Percentiles rank a stretch among this genome's conserved stretches.
phyloP scores from a whole-genome alignment of 495 filamentous ascomycete species.

The Podospora conica region DNA sequence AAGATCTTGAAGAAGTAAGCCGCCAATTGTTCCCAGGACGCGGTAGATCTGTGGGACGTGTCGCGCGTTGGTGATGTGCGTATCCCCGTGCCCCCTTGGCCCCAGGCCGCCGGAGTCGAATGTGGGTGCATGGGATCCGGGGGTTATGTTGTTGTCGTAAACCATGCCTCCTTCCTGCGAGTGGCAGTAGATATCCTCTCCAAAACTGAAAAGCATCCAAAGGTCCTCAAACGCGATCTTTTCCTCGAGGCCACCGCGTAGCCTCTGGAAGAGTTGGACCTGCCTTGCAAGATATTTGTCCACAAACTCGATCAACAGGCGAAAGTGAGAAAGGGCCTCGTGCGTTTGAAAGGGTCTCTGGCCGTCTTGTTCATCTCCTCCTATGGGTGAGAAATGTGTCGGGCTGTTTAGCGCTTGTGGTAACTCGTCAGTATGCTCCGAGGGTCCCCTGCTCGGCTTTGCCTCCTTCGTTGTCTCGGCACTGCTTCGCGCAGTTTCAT shows the following conservation, averaged over 20 bases:
- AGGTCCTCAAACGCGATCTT: constrained; percentile 15
- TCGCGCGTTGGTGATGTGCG: background rate
- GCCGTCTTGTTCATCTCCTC: too few relatives aligned
- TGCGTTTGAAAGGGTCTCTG: background rate
- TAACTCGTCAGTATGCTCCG: too few relatives aligned
- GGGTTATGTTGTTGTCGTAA: background rate
- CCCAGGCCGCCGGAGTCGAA: too few relatives aligned
- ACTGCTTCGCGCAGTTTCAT: too few relatives aligned
- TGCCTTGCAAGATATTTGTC: constrained; percentile 14
- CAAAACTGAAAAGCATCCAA: constrained; percentile 18
- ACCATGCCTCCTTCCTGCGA: background rate
- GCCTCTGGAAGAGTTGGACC: background rate
- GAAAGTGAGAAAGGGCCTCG: constrained; percentile 17
- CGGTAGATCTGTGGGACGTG: constrained; percentile 9
- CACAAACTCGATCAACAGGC: constrained; percentile 6
- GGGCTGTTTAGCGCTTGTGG: too few relatives aligned
- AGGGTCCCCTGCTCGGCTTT: too few relatives aligned
- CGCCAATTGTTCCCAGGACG: constrained; percentile 2
- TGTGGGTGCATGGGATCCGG: too few relatives aligned
- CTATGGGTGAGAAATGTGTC: too few relatives aligned
- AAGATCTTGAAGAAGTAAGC: too few relatives aligned
- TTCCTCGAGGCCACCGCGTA: background rate
- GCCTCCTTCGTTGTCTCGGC: too few relatives aligned
- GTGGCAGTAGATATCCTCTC: constrained; percentile 11
- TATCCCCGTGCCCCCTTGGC: too few relatives aligned